A percentile compares a stretch with the other conserved stretches of the same genome.
These are phyloP conservation scores for Speleostelium caveatum DNA, from an alignment of 78 protist genomes.

Conservation along the genomic window DNA sequence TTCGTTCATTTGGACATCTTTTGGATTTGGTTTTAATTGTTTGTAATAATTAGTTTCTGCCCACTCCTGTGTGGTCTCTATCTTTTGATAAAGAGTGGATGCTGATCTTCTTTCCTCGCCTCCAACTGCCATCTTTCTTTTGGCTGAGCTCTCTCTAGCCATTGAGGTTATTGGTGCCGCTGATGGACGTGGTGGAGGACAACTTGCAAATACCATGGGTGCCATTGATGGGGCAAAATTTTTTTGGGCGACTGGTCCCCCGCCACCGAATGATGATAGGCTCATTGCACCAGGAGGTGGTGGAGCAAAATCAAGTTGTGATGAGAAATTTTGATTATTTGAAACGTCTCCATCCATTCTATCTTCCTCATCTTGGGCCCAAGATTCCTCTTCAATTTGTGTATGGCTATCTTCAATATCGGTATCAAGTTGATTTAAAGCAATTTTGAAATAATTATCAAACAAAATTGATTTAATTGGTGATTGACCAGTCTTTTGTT, in stretches of 20 bases:
- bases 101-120: neutral
- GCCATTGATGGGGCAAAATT: no score
- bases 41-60: slow-evolving; percentile 78
- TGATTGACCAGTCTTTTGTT: neutral
- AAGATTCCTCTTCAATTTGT: neutral
- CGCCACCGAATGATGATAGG: neutral
- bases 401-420: neutral
- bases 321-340: neutral
- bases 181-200: neutral
- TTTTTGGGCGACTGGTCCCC: no score
- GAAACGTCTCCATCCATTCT: slow-evolving; percentile 8
- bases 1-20: neutral
- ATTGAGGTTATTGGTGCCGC: neutral
- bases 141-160: neutral
- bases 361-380: neutral
- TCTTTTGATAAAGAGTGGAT: slow-evolving; percentile 23
- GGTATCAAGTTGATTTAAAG: slow-evolving; percentile 33
- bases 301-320: neutral
- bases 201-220: no score
- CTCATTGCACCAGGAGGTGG: slow-evolving; percentile 9
- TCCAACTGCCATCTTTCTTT: neutral
- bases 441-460: slow-evolving; percentile 53
- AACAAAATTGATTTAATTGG: slow-evolving; percentile 36
- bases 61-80: slow-evolving; percentile 62
- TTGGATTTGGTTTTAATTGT: neutral